Evolutionary conservation across 2,329 filamentous ascomycete genomes (phyloP).

Genomic region (Pseudogymnoascus sp.): DNA sequence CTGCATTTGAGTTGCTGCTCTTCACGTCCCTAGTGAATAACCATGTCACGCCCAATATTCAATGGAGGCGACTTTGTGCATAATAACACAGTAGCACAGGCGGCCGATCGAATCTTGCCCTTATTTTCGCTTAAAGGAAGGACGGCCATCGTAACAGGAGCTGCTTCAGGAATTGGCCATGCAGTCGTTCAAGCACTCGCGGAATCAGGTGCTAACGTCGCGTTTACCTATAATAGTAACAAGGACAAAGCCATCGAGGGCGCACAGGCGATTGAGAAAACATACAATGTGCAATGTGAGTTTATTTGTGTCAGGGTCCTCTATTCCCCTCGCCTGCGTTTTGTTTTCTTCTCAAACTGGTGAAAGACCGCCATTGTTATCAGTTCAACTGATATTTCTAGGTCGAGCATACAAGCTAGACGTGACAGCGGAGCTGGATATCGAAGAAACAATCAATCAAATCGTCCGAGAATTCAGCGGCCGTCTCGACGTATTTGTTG

Average conservation of each 20-base stretch:
- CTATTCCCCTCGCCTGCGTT: too few species aligned
- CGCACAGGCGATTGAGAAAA: too few species aligned
- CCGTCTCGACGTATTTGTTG: constrained; percentile 59
- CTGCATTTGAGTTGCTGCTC: too few species aligned
- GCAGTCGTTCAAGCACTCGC: constrained; percentile 35
- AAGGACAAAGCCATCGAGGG: not conserved
- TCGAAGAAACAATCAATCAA: constrained; percentile 41
- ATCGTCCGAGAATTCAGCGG: constrained; percentile 59
- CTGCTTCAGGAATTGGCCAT: constrained; percentile 35
- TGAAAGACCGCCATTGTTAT: not conserved
- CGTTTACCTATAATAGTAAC: constrained; percentile 12
- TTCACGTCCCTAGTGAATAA: too few species aligned
- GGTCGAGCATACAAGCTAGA: not conserved
- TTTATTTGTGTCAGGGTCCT: not conserved
- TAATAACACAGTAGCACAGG: too few species aligned
- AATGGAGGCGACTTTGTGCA: too few species aligned
- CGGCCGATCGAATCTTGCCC: too few species aligned
- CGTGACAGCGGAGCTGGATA: not conserved
- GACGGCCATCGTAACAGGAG: constrained; percentile 37
- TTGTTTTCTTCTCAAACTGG: too few species aligned
- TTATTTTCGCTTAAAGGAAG: constrained; percentile 39
- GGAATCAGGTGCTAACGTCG: constrained; percentile 36
- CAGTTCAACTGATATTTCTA: constrained; percentile 16
- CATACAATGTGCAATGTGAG: not conserved
- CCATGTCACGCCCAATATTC: too few species aligned